Percentiles rank a stretch among this genome's conserved stretches.
Evolutionary conservation across 2,329 filamentous ascomycete species (phyloP).

Genomic region (Huntiella savannae): DNA sequence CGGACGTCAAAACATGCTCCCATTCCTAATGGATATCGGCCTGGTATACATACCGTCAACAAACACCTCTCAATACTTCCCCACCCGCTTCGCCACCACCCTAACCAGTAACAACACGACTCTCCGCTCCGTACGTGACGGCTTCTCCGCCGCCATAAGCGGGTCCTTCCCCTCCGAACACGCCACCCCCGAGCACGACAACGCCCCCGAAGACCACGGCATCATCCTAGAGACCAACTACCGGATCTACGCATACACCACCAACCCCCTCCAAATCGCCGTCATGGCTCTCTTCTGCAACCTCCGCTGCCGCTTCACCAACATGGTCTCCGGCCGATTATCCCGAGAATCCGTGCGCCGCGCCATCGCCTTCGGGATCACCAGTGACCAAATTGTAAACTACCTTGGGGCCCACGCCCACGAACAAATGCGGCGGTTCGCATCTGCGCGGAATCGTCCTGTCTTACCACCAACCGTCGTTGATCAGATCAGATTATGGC

Average conservation of each 20-base stretch:
- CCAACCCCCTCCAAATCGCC: conserved; percentile 81
- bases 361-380: conserved; percentile 81
- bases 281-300: conserved; percentile 80
- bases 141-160: conserved; percentile 44
- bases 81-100: conserved; percentile 83
- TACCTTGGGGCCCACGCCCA: conserved; percentile 88
- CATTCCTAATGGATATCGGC: conserved; percentile 77
- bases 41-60: conserved; percentile 57
- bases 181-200: conserved; percentile 27
- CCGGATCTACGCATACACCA: conserved; percentile 90
- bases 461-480: conserved; percentile 87
- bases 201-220: conserved; percentile 37
- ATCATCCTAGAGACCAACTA: conserved; percentile 98
- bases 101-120: conserved; percentile 65
- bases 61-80: conserved; percentile 52
- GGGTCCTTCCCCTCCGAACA: conserved; percentile 20
- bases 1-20: conserved; percentile 73
- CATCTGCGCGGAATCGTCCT: conserved; percentile 38
- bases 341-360: conserved; percentile 74
- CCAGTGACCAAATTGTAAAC: conserved; percentile 81
- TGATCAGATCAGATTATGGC: conserved; percentile 94
- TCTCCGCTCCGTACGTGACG: conserved; percentile 49
- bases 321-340: conserved; percentile 81
- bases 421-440: conserved; percentile 67
- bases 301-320: conserved; percentile 77